Conservation (phyloP, 108 stramenopile species). For the Mayamaea pseudoterrestris region DNA sequence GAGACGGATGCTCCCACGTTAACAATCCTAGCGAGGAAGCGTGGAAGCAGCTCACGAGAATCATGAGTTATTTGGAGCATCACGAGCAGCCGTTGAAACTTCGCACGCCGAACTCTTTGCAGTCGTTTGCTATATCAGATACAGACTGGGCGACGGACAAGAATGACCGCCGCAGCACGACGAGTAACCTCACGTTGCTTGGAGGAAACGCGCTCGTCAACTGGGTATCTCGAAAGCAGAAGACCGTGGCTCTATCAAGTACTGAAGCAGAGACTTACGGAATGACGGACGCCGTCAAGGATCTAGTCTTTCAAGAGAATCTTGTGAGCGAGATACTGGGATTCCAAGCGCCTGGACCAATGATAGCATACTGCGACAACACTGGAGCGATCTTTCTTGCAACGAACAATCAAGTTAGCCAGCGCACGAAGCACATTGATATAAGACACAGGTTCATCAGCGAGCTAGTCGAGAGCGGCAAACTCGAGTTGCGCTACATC, state of each 20-base stretch:
- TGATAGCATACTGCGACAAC: conserved; percentile 9
- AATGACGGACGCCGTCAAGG: not conserved
- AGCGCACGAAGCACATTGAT: conserved; percentile 21
- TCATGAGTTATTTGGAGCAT: conserved; percentile 3
- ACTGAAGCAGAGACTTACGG: conserved; percentile 13
- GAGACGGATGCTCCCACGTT: conserved; percentile 6
- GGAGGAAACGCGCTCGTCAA: conserved; percentile 7
- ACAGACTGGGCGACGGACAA: conserved; percentile 11
- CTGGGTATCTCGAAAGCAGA: not conserved
- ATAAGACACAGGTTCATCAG: not conserved
- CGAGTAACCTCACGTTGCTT: conserved; percentile 10
- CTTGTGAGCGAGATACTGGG: conserved; percentile 4
- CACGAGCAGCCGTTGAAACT: conserved; percentile 3
- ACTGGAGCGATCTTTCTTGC: conserved; percentile 14
- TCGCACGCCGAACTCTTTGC: conserved; percentile 6
- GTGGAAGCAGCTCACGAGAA: conserved; percentile 11
- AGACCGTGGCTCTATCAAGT: conserved; percentile 1
- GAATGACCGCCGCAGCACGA: conserved; percentile 7
- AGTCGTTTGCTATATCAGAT: not conserved
- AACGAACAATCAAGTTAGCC: conserved; percentile 11
- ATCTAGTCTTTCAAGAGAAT: conserved; percentile 14
- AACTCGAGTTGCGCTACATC: not conserved
- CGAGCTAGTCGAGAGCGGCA: not conserved
- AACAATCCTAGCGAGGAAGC: conserved; percentile 2
- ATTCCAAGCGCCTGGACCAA: not conserved